phyloP scores from a whole-genome alignment of 495 filamentous ascomycete species.

The Penicillium goetzii region DNA sequence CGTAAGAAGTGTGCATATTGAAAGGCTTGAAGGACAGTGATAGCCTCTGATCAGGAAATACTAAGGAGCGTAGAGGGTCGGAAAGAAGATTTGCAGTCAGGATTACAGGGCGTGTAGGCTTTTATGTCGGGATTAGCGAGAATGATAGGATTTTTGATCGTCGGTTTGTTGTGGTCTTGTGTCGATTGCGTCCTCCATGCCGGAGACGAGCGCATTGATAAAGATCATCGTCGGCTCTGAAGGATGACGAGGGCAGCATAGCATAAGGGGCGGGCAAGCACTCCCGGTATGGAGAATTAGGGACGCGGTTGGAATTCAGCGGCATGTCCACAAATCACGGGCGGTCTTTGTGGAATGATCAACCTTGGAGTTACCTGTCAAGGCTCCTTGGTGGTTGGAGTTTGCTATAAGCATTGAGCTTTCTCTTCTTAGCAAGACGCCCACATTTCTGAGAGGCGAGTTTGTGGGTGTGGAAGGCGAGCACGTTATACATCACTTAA shows the following conservation, averaged over 20 bases:
- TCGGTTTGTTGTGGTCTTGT: slow-evolving; percentile 22
- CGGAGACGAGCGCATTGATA: slow-evolving; percentile 16
- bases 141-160: slow-evolving; percentile 9
- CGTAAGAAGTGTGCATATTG: slow-evolving; percentile 31
- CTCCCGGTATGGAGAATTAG: slow-evolving; percentile 18
- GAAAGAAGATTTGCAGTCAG: slow-evolving; percentile 17
- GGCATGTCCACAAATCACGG: background rate
- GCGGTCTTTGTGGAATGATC: slow-evolving; percentile 31
- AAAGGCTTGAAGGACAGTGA: background rate
- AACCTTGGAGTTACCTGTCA: slow-evolving; percentile 8
- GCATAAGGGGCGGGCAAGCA: slow-evolving; percentile 18
- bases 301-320: slow-evolving; percentile 14
- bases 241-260: slow-evolving; percentile 25
- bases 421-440: slow-evolving; percentile 5
- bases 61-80: slow-evolving; percentile 26
- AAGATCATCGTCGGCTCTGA: slow-evolving; percentile 24
- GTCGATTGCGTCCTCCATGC: slow-evolving; percentile 26
- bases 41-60: slow-evolving; percentile 5
- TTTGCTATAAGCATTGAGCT: slow-evolving; percentile 1
- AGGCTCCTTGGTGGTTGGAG: slow-evolving; percentile 10
- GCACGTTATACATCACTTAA: background rate
- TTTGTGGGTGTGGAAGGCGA: slow-evolving; percentile 1
- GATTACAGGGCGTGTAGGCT: slow-evolving; percentile 19
- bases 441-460: background rate
- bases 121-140: slow-evolving; percentile 25